These are phyloP conservation scores for Fusarium mangiferae DNA, from an alignment of 2,329 filamentous ascomycete species.

Conservation along the genomic window DNA sequence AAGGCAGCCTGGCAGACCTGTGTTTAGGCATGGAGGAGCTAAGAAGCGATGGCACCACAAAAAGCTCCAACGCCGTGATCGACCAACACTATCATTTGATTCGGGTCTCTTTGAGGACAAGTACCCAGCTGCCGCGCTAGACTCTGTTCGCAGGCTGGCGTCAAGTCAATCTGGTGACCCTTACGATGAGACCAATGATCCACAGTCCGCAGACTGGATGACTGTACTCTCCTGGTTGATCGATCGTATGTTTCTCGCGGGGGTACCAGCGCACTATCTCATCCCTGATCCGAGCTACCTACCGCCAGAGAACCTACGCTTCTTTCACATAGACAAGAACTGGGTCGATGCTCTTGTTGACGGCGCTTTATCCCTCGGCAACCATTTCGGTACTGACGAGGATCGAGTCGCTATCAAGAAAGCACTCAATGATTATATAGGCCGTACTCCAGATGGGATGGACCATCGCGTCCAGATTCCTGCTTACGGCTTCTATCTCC, in stretches of 20 bases:
- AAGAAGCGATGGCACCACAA: background rate
- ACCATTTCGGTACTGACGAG: slow-evolving; percentile 48
- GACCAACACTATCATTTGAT: background rate
- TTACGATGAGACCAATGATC: slow-evolving; percentile 46
- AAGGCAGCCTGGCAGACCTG: background rate
- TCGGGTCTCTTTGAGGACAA: background rate
- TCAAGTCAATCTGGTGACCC: background rate
- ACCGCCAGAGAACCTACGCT: slow-evolving; percentile 51
- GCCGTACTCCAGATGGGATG: background rate
- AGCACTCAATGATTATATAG: slow-evolving; percentile 48
- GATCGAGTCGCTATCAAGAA: slow-evolving; percentile 44
- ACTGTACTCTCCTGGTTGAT: slow-evolving; percentile 50
- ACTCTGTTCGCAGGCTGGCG: background rate
- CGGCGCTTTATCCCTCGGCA: slow-evolving; percentile 54
- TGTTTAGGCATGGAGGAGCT: background rate
- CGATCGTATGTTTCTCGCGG: slow-evolving; percentile 50
- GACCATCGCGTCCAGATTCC: slow-evolving; percentile 46
- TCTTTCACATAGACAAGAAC: slow-evolving; percentile 57
- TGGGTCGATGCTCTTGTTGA: slow-evolving; percentile 58
- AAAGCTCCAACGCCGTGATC: background rate
- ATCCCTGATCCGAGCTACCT: slow-evolving; percentile 52
- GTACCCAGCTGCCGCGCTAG: background rate
- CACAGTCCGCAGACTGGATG: slow-evolving; percentile 49
- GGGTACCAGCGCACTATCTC: slow-evolving; percentile 55
- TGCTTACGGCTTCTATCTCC: slow-evolving; percentile 52